Evolutionary conservation across 495 filamentous ascomycete species (phyloP).

Genomic region (Aspergillus coremiiformis): DNA sequence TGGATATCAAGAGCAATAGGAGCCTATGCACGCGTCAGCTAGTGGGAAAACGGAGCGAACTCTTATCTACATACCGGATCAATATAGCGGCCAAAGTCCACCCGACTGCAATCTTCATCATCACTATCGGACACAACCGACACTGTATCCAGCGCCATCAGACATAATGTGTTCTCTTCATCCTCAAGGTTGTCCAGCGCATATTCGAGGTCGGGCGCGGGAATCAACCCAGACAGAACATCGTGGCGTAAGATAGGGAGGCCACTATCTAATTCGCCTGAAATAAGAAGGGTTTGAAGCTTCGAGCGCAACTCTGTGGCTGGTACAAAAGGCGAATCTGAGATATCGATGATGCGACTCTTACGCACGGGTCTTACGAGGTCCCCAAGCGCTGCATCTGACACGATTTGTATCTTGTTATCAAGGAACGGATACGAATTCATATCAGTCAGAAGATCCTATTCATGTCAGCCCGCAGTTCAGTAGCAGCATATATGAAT

Average conservation of each 20-base stretch:
- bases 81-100: conserved; percentile 83
- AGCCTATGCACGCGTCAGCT: conserved; percentile 38
- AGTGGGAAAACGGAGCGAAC: background rate
- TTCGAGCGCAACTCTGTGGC: conserved; percentile 70
- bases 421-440: conserved; percentile 95
- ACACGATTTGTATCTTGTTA: conserved; percentile 84
- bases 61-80: conserved; percentile 56
- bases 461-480: conserved; percentile 13
- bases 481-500: background rate
- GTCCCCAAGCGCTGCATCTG: conserved; percentile 76
- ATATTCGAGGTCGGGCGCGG: conserved; percentile 90
- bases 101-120: conserved; percentile 34
- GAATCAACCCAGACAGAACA: conserved; percentile 83
- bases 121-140: conserved; percentile 50
- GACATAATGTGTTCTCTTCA: conserved; percentile 63
- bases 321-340: conserved; percentile 64
- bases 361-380: conserved; percentile 69
- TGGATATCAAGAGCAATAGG: conserved; percentile 82
- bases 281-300: conserved; percentile 70
- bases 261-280: conserved; percentile 87
- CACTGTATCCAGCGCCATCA: conserved; percentile 63
- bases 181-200: conserved; percentile 74
- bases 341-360: conserved; percentile 82
- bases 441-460: conserved; percentile 92
- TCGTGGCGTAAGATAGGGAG: conserved; percentile 75